These are phyloP conservation scores for Fusarium verticillioides DNA, from an alignment of 2,329 filamentous ascomycete genomes.

Conservation along the genomic window DNA sequence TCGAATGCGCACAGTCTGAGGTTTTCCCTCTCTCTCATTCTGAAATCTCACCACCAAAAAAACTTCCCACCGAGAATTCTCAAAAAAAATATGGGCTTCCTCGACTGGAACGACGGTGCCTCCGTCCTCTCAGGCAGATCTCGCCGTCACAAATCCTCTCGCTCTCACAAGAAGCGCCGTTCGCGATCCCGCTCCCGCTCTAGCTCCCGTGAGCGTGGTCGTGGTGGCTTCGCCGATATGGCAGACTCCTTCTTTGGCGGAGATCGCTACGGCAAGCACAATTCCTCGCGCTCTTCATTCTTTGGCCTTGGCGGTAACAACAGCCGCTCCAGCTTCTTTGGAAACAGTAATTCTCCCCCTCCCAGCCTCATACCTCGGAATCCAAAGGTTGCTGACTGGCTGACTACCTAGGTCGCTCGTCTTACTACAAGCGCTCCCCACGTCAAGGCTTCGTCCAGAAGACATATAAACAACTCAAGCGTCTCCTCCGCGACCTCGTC, in stretches of 20 bases:
- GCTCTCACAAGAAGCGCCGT: conserved; percentile 49
- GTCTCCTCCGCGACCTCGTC: conserved; percentile 82
- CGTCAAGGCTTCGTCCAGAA: conserved; percentile 81
- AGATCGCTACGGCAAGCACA: conserved; percentile 53
- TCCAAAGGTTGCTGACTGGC: neutral
- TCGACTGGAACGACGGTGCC: conserved; percentile 49
- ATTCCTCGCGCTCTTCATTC: conserved; percentile 58
- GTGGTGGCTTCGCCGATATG: conserved; percentile 49
- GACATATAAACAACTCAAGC: conserved; percentile 79
- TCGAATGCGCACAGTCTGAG: conserved; percentile 21
- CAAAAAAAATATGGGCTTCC: conserved; percentile 46
- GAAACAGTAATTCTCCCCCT: conserved; percentile 48
- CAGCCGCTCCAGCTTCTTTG: conserved; percentile 60
- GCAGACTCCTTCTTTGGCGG: conserved; percentile 49
- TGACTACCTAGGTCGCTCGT: conserved; percentile 58
- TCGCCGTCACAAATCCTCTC: conserved; percentile 45
- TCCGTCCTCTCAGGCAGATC: conserved; percentile 47
- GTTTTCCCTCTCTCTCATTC: neutral
- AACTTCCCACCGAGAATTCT: neutral
- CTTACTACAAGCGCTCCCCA: conserved; percentile 84
- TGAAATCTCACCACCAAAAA: neutral
- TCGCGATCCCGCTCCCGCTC: conserved; percentile 54
- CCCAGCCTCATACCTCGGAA: neutral
- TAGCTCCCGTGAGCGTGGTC: conserved; percentile 48
- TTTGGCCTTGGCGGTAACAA: conserved; percentile 59